phyloP scores from a whole-genome alignment of 257 asterid species.

The Solanum raphanifolium region DNA sequence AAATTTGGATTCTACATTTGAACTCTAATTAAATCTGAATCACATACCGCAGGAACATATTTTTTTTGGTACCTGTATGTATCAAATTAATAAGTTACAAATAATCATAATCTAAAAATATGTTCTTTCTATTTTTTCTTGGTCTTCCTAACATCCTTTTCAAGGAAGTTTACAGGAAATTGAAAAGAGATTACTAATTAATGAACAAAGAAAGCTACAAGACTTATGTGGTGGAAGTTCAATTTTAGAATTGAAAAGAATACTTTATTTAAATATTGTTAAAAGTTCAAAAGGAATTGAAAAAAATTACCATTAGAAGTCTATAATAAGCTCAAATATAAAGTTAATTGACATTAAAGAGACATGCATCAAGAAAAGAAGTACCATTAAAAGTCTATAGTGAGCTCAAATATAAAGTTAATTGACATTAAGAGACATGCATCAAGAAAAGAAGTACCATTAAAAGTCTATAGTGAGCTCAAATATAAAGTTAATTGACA shows the following conservation, averaged over 20 bases:
- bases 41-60: accelerated
- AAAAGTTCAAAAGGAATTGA: not conserved
- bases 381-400: too few relatives aligned
- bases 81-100: not conserved
- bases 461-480: too few relatives aligned
- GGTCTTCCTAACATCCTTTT: not conserved
- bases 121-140: not conserved
- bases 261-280: not conserved
- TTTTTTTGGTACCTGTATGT: too few relatives aligned
- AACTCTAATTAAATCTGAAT: too few relatives aligned
- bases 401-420: too few relatives aligned
- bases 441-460: not conserved
- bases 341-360: not conserved
- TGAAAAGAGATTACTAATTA: not conserved
- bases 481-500: too few relatives aligned
- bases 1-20: too few relatives aligned
- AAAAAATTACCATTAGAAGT: not conserved
- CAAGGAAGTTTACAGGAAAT: not conserved
- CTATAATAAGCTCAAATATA: not conserved
- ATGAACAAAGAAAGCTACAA: not conserved
- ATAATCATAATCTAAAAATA: not conserved
- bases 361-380: not conserved
- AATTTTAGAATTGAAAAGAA: not conserved
- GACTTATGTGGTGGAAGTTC: not conserved
- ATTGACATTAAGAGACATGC: not conserved